Conservation (phyloP, 1,284 basidiomycete genomes). For the Cutaneotrichosporon cyanovorans region DNA sequence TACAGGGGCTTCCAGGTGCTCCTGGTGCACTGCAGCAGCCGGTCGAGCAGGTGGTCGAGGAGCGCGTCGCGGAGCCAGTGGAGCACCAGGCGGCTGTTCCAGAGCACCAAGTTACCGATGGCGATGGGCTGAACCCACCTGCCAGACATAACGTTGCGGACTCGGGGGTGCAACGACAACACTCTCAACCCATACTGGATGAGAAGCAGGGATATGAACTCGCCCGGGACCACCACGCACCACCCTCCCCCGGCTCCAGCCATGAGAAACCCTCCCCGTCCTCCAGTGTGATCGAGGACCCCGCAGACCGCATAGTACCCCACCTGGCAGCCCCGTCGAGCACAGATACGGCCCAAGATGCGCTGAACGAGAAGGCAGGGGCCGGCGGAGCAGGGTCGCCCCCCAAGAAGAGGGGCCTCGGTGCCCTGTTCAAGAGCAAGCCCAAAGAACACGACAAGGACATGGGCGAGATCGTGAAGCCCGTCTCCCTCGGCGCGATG, state of each 20-base stretch:
- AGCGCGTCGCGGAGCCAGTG: too few species aligned
- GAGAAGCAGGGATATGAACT: too few species aligned
- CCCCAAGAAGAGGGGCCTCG: conserved; percentile 6
- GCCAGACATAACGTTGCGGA: too few species aligned
- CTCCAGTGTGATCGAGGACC: conserved; percentile 1
- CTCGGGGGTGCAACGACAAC: too few species aligned
- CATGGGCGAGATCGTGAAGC: conserved; percentile 1
- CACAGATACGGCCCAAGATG: not conserved
- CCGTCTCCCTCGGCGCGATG: conserved; percentile 9
- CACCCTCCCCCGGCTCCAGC: too few species aligned
- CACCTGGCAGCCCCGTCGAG: not conserved
- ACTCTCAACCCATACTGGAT: too few species aligned
- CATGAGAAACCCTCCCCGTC: not conserved
- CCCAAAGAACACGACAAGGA: conserved; percentile 6
- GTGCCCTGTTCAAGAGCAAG: conserved; percentile 6
- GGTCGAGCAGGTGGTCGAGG: too few species aligned
- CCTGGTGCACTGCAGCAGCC: too few species aligned
- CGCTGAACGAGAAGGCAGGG: not conserved
- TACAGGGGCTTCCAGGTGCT: not conserved
- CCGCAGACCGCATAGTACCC: conserved; percentile 2
- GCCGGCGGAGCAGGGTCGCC: not conserved
- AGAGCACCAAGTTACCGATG: too few species aligned
- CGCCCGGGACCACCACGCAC: too few species aligned
- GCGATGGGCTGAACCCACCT: too few species aligned
- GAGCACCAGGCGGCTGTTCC: too few species aligned